Percentiles rank a stretch among this genome's conserved stretches.
These are phyloP conservation scores for Isoetes engelmannii DNA, from an alignment of 83 land plant species.

Conservation along the genomic window DNA sequence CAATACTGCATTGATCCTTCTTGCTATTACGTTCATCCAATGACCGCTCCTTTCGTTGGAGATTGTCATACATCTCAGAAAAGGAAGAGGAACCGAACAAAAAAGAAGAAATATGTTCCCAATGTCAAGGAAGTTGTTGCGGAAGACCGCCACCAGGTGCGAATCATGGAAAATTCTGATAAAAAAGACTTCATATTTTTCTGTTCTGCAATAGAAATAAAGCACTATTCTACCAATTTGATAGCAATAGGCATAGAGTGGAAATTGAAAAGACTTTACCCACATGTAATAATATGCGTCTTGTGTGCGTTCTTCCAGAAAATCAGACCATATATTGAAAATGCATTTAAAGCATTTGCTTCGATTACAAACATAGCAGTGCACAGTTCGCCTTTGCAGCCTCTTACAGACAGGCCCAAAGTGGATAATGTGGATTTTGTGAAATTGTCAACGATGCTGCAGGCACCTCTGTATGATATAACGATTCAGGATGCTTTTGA, in stretches of 20 bases:
- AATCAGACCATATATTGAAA: not conserved
- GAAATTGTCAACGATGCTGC: not conserved
- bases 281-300: not conserved
- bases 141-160: constrained; percentile 33
- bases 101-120: constrained; percentile 8
- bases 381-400: not conserved
- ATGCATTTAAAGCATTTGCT: not conserved
- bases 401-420: not conserved
- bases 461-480: constrained; percentile 1
- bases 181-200: not conserved
- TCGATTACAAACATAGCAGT: not conserved
- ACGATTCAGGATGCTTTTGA: not conserved
- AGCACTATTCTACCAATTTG: not conserved
- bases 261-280: not conserved
- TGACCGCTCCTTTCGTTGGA: not conserved
- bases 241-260: no score
- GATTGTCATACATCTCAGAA: not conserved
- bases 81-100: constrained; percentile 7
- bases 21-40: constrained; percentile 27
- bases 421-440: constrained; percentile 2
- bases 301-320: not conserved
- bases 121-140: constrained; percentile 33
- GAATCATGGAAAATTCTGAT: not conserved
- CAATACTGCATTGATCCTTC: constrained; percentile 3
- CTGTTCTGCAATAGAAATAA: not conserved